Conservation (phyloP, 805 yeast genomes). For the Saturnispora serradocipensis region DNA sequence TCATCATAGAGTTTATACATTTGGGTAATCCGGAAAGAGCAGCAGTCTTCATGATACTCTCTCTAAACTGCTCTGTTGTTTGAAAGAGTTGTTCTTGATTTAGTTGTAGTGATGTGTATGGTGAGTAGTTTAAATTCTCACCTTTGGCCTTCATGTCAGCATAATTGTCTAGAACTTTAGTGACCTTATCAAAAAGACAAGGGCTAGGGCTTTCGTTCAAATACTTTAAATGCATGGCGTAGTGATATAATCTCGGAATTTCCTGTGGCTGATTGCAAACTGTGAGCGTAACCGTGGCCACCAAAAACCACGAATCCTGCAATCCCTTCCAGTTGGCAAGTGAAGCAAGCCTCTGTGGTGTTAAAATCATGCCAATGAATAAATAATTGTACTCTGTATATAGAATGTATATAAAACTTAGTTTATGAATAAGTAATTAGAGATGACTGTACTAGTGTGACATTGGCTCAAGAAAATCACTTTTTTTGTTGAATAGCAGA, state of each 20-base stretch:
- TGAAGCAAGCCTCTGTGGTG: conserved; percentile 45
- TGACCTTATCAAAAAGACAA: conserved; percentile 14
- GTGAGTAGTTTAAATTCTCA: conserved; percentile 10
- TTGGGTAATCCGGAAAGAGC: conserved; percentile 82
- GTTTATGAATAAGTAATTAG: neutral
- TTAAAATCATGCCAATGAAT: conserved; percentile 27
- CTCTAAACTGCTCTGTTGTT: conserved; percentile 51
- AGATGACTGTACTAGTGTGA: neutral
- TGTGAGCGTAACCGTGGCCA: conserved; percentile 75
- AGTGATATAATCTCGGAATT: conserved; percentile 64
- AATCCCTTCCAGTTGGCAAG: conserved; percentile 49
- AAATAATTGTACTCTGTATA: too few species aligned
- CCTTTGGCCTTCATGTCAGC: conserved; percentile 16
- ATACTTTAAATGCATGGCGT: conserved; percentile 37
- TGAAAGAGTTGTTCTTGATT: neutral
- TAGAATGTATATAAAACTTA: too few species aligned
- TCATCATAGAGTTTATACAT: conserved; percentile 68
- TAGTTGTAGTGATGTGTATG: conserved; percentile 9
- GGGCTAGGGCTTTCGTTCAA: conserved; percentile 10
- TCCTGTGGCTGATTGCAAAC: conserved; percentile 79
- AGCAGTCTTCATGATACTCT: conserved; percentile 65
- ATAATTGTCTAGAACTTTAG: conserved; percentile 20
- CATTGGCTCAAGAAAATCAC: neutral
- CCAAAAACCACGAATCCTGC: conserved; percentile 56
- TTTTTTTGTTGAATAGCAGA: neutral